These are phyloP conservation scores for Veloboletus limbatus DNA, from an alignment of 1,284 basidiomycete species.

Conservation along the genomic window DNA sequence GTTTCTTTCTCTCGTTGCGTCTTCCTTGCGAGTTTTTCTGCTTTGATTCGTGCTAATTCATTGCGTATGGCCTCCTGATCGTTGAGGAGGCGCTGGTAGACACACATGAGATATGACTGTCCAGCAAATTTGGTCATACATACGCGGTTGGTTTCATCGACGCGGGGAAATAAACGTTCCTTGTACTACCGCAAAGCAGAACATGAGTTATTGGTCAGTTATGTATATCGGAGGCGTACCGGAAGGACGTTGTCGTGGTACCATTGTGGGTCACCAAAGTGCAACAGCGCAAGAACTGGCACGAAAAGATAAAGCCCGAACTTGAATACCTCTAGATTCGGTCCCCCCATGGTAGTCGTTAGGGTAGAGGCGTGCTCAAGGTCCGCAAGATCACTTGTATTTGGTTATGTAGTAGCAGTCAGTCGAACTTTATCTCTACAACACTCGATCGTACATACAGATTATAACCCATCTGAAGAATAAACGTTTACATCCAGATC, in stretches of 20 bases:
- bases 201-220: slow-evolving; percentile 1
- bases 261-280: slow-evolving; percentile 91
- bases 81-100: slow-evolving; percentile 56
- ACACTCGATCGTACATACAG: slow-evolving; percentile 11
- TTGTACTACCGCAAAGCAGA: slow-evolving; percentile 52
- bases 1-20: slow-evolving; percentile 39
- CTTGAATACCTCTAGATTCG: slow-evolving; percentile 87
- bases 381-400: neutral
- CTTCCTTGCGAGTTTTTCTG: slow-evolving; percentile 52
- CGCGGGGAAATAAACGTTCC: slow-evolving; percentile 64
- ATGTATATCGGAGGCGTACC: slow-evolving; percentile 43
- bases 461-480: neutral
- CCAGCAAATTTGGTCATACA: slow-evolving; percentile 10
- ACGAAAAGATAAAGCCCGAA: slow-evolving; percentile 88
- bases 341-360: slow-evolving; percentile 59
- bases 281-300: slow-evolving; percentile 78
- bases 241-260: slow-evolving; percentile 78
- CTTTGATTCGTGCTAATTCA: slow-evolving; percentile 68
- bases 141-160: slow-evolving; percentile 56
- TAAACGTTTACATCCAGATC: too few relatives aligned
- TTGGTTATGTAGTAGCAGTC: neutral
- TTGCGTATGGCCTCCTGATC: slow-evolving; percentile 61
- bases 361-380: neutral
- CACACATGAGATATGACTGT: slow-evolving; percentile 7
- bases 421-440: too few relatives aligned